These are phyloP conservation scores for cucumber (Cucumis sativus) DNA, from an alignment of 306 rosid species.

Conservation along the genomic window DNA sequence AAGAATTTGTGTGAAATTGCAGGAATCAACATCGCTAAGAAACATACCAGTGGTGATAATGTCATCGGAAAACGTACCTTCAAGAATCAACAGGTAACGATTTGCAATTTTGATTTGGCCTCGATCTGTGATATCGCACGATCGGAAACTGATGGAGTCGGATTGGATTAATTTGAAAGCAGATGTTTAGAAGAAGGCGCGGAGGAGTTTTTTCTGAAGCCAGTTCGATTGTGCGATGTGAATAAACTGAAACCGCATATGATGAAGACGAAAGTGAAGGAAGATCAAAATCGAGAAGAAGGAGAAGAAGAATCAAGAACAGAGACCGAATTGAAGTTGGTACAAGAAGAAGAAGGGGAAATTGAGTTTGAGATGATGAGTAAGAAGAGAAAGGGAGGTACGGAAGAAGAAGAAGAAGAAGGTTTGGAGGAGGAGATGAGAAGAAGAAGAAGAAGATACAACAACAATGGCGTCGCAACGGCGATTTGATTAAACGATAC, in stretches of 20 bases:
- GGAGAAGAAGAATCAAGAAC: not conserved
- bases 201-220: constrained; percentile 7
- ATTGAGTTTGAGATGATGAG: not conserved
- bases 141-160: not conserved
- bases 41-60: constrained; percentile 92
- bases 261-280: constrained; percentile 15
- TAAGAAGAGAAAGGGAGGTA: not conserved
- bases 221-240: constrained; percentile 2
- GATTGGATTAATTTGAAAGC: not conserved
- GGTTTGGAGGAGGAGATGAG: not conserved
- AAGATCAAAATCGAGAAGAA: constrained; percentile 11
- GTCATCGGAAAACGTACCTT: constrained; percentile 89
- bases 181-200: constrained; percentile 11
- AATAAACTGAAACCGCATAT: constrained; percentile 3
- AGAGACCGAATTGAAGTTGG: not conserved
- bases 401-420: not conserved
- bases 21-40: constrained; percentile 73
- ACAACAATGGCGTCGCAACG: not conserved
- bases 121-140: not conserved
- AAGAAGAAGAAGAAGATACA: not conserved
- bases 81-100: constrained; percentile 68
- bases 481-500: not conserved
- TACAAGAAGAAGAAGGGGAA: not conserved
- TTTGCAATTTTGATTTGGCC: not conserved
- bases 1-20: constrained; percentile 14